Evolutionary conservation across 352 stramenopile genomes (phyloP), one percentile per base, ranked within the genome.

Genomic region (Globisporangium viniferum): DNA sequence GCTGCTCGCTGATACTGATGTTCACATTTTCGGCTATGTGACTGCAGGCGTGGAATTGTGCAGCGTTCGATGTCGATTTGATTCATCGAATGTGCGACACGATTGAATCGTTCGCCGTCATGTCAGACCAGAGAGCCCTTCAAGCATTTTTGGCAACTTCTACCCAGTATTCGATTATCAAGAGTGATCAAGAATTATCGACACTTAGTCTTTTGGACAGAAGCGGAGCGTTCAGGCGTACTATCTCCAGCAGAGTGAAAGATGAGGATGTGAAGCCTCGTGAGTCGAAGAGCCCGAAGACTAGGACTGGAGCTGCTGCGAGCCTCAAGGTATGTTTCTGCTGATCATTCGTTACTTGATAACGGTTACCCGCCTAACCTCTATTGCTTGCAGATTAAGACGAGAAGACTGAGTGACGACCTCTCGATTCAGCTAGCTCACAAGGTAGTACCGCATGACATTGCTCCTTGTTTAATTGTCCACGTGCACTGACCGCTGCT

Each of bases 21-120:
- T 48, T 69, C 3, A 62, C 53, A 29, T 27, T 24, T n/a, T 20
- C 53, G 12, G 18, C 27, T 22, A 15, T 27, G 12, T 20, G 44
- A 53, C 18, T 48, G 31, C 48, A 88, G 80, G 80, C 80, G 29
- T 94, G 86, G 86, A 94, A 82, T 61, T 90, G 80, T 64, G 80
- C 81, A 39, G 78, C 78, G 18, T 74, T 92, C 20, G 75, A 75
- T 29, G 61, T 49, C 24, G 56, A 78, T n/a, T 75, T 82, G 57
- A 78, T 94, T 61, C 61, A 66, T 53, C 71, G 65, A 35, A 66
- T 89, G 44, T 87, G 77, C 70, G 65, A 74, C 49, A 64, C 80
- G 6, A 51, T 90, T 31, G 71, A 70, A 35, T 56, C 69, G 14
- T 89, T 89, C 64, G 72, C 66, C 22, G 48, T 82, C 20, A 35